Base-by-base conservation (phyloP, 441 rosid species). In the Theobroma grandiflorum region DNA sequence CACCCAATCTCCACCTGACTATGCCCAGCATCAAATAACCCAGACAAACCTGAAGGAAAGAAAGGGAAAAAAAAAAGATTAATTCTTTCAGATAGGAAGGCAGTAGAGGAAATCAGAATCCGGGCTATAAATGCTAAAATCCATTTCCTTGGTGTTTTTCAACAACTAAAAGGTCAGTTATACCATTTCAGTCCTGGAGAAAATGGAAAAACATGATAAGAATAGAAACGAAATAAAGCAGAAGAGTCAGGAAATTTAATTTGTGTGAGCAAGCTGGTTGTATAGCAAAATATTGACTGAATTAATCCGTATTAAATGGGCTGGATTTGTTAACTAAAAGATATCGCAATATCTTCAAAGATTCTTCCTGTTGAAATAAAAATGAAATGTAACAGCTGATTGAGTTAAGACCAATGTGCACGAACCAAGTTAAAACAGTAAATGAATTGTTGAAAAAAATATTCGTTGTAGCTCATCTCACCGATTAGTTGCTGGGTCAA, bases 401-500 rank as follows among this genome's bases (percentile, higher is more conserved):
- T 77, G 68, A 42, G 59, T 53, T 45, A 26, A 52, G 58, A 59
- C 35, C 79, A 79, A 77, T 65, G 76, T 59, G 82, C 79, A 80
- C 78, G 72, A 84, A 78, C 20, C 33, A 63, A 69, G 59, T 53
- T 67, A 73, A 79, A 79, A 61, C 77, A 64, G 9, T 16, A 67
- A 50, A 57, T 7, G 76, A 80, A 83, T 26, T 62, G 18, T 37
- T n/a, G 31, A 76, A 76, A 71, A 69, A 73, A 58, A 85, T 64
- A 77, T 1, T 82, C 20, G 43, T 15, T 49, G 9, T 69, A 76
- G 75, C 78, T 75, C 15, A 78, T 76, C 90, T 90, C 81, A 85
- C 90, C 91, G 93, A 87, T 88, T 88, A 86, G 87, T 42, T 31
- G 55, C 83, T 35, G 81, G 71, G 82, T 80, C 75, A 79, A 26